Evolutionary conservation across 192 early-diverging fungal species (phyloP).

Genomic region (Rhizophagus sp.): DNA sequence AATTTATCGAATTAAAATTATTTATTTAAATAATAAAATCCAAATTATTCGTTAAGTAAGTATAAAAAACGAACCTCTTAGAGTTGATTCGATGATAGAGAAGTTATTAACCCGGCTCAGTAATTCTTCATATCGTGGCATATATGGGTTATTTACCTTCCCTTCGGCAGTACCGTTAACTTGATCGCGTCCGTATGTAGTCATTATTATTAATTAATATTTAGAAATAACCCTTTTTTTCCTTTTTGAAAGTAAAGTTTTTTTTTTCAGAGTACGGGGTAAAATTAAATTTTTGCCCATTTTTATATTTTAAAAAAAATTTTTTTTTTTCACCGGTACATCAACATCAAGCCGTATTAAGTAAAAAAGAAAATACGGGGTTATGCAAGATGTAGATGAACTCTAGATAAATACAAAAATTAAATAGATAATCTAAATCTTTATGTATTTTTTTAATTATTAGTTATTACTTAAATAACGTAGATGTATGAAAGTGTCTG

Average conservation of each 20-base stretch:
- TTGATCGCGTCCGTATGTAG: neutral
- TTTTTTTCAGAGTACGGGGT: neutral
- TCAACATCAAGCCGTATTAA: neutral
- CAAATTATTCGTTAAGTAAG: neutral
- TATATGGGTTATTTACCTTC: constrained; percentile 39
- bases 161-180: neutral
- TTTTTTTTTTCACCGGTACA: no score
- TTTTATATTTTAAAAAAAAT: neutral
- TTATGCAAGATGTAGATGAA: neutral
- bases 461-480: no score
- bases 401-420: neutral
- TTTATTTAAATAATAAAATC: neutral
- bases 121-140: constrained; percentile 61
- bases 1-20: no score
- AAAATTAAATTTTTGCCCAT: no score
- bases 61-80: constrained; percentile 67
- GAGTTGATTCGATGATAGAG: constrained; percentile 94
- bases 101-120: constrained; percentile 88
- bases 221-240: neutral
- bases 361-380: neutral
- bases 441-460: no score
- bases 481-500: no score
- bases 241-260: neutral
- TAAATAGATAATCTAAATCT: neutral
- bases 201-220: neutral